These are phyloP conservation scores for Entrophospora sp. DNA, from an alignment of 192 early-diverging fungal species.

Conservation along the genomic window DNA sequence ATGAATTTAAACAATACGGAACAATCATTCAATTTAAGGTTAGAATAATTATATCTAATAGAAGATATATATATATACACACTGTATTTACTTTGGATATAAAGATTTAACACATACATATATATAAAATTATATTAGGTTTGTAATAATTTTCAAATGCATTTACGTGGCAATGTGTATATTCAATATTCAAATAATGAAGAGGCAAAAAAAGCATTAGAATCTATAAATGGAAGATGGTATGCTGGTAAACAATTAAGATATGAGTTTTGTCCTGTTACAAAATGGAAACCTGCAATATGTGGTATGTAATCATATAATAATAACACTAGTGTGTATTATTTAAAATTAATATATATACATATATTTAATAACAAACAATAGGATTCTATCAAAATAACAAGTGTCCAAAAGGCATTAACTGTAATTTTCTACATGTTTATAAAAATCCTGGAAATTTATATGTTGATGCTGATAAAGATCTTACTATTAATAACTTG, in stretches of 20 bases:
- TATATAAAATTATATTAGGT: slow-evolving; percentile 10
- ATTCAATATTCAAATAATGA: slow-evolving; percentile 35
- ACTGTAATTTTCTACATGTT: slow-evolving; percentile 36
- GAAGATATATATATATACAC: not conserved
- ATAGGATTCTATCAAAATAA: slow-evolving; percentile 15
- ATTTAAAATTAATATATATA: not conserved
- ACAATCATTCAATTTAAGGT: slow-evolving; percentile 37
- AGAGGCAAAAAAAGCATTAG: slow-evolving; percentile 27
- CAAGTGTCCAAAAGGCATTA: slow-evolving; percentile 30
- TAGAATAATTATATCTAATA: not conserved
- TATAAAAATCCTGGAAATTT: slow-evolving; percentile 30
- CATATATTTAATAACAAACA: not conserved
- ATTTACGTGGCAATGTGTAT: slow-evolving; percentile 40
- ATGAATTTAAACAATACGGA: slow-evolving; percentile 28
- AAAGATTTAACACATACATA: not conserved
- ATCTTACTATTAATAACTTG: too few species aligned
- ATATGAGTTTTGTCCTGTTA: slow-evolving; percentile 28
- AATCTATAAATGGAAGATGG: slow-evolving; percentile 29
- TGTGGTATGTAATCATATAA: slow-evolving; percentile 26
- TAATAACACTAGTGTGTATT: too few species aligned
- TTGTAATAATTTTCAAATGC: slow-evolving; percentile 32
- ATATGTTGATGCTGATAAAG: slow-evolving; percentile 31
- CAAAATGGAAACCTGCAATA: slow-evolving; percentile 38
- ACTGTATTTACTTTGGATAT: not conserved
- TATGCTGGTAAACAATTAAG: slow-evolving; percentile 32